These are phyloP conservation scores for Syzygium oleosum DNA, from an alignment of 345 rosid genomes.

Conservation along the genomic window DNA sequence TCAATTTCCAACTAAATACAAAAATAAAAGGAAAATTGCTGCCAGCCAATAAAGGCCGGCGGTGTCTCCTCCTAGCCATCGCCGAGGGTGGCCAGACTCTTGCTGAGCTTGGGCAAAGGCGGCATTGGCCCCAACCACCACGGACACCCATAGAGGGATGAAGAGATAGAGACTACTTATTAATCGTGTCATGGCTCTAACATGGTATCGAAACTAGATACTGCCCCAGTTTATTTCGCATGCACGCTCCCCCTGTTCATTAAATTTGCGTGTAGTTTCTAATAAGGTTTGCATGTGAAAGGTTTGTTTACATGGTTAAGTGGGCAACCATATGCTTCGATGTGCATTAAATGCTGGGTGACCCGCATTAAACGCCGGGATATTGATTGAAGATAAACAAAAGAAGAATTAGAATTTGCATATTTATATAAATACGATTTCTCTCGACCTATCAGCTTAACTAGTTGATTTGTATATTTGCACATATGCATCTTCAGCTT, in stretches of 20 bases:
- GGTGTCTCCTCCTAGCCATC: not conserved
- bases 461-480: not conserved
- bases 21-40: not conserved
- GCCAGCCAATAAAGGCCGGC: not conserved
- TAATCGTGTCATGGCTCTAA: too few species aligned
- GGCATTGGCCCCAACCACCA: not conserved
- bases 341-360: not conserved
- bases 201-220: not conserved
- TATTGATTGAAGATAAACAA: not conserved
- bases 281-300: not conserved
- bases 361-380: too few species aligned
- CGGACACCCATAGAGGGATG: not conserved
- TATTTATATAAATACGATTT: not conserved
- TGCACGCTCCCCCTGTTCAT: not conserved
- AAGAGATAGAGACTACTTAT: too few species aligned
- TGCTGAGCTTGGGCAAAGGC: not conserved
- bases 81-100: not conserved
- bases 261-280: not conserved
- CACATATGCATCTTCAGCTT: not conserved
- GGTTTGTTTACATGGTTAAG: not conserved
- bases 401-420: not conserved
- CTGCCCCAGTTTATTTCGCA: not conserved
- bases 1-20: not conserved
- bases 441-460: fast-evolving
- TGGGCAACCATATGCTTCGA: not conserved